Percentiles rank a stretch among this genome's conserved stretches.
These are phyloP conservation scores for Lentinula sp. DNA, from an alignment of 768 basidiomycete species.

Conservation along the genomic window DNA sequence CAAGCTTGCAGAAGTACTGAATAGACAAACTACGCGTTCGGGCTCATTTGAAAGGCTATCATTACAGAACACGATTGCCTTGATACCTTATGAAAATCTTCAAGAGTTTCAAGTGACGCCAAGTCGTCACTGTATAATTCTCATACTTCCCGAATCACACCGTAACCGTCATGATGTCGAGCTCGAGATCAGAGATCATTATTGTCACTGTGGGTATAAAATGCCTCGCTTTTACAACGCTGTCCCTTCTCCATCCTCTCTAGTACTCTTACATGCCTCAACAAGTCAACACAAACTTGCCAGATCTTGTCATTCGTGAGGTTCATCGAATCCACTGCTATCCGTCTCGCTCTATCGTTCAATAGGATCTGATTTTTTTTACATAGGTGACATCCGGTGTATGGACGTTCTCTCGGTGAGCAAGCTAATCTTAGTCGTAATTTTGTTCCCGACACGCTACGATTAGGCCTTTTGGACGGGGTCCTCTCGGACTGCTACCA, in stretches of 20 bases:
- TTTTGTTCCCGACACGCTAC: not conserved
- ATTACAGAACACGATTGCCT: too few species aligned
- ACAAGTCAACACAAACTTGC: not conserved
- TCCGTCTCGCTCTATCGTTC: not conserved
- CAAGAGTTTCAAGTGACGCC: too few species aligned
- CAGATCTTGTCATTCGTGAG: slow-evolving; percentile 38
- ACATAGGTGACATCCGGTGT: slow-evolving; percentile 47
- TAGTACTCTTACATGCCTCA: not conserved
- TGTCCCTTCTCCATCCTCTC: not conserved
- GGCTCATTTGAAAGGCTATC: too few species aligned
- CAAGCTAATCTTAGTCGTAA: slow-evolving; percentile 1
- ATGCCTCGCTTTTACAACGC: not conserved
- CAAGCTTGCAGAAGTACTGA: too few species aligned
- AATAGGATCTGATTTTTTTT: not conserved
- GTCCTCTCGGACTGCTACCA: slow-evolving; percentile 50
- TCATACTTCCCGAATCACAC: not conserved
- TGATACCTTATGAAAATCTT: too few species aligned
- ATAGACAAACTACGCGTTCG: too few species aligned
- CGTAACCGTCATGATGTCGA: not conserved
- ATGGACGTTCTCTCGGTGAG: slow-evolving; percentile 63
- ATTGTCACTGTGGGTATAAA: not conserved
- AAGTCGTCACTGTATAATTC: not conserved
- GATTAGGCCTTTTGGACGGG: slow-evolving; percentile 56
- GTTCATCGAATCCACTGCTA: slow-evolving; percentile 15
- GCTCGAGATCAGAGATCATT: not conserved